These are phyloP conservation scores for Kwoniella sp. DNA, from an alignment of 768 basidiomycete species.

Conservation along the genomic window DNA sequence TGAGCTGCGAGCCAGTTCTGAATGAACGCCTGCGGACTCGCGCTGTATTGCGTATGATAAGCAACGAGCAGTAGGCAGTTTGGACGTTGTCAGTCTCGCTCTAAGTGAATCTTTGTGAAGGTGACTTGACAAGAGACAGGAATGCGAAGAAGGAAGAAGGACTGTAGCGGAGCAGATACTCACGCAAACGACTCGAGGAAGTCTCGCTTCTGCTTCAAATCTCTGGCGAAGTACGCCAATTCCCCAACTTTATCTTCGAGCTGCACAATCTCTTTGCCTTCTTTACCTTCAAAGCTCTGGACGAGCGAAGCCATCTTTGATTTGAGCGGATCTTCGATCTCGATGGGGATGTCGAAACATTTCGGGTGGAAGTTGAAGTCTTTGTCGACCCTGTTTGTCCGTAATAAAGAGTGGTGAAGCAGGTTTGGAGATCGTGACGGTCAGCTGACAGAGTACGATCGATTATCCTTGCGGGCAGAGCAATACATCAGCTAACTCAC, in stretches of 20 bases:
- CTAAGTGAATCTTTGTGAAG: no score
- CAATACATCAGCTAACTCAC: slow-evolving; percentile 26
- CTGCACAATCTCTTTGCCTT: slow-evolving; percentile 66
- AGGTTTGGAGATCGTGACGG: background rate
- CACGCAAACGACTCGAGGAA: slow-evolving; percentile 79
- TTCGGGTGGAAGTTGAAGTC: slow-evolving; percentile 65
- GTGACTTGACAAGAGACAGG: background rate
- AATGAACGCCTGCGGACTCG: slow-evolving; percentile 71
- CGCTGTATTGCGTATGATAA: slow-evolving; percentile 15
- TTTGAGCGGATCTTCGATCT: slow-evolving; percentile 79
- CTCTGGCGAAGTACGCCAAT: slow-evolving; percentile 79
- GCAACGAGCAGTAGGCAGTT: background rate
- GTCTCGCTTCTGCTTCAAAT: slow-evolving; percentile 80
- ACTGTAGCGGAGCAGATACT: slow-evolving; percentile 9
- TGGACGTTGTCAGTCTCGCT: background rate
- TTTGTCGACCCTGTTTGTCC: slow-evolving; percentile 57
- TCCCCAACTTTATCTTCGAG: slow-evolving; percentile 92
- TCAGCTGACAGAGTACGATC: background rate
- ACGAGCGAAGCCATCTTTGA: slow-evolving; percentile 71
- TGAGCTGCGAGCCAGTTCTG: slow-evolving; percentile 91
- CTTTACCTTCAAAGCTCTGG: slow-evolving; percentile 70
- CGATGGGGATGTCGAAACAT: slow-evolving; percentile 86
- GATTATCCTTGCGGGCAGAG: background rate
- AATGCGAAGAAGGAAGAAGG: background rate
- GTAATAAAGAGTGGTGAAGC: background rate